Conservation (phyloP, 2,329 filamentous ascomycete species). For the Aspergillus luchuensis region DNA sequence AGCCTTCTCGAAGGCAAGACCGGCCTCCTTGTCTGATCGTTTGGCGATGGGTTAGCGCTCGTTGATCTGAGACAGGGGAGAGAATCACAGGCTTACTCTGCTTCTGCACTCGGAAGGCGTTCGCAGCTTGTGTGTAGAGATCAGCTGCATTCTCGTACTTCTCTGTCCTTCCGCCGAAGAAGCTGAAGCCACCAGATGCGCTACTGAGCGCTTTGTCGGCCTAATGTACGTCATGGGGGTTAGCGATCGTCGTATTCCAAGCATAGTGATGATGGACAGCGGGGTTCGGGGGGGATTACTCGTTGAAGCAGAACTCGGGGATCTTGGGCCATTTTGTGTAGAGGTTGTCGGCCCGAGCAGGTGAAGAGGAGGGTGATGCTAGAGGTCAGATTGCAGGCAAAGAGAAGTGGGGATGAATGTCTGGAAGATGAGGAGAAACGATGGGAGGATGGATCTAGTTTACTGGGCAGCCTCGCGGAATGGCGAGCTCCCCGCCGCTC, state of each 20-base stretch:
- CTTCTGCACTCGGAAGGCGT: constrained; percentile 87
- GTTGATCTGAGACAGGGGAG: not conserved
- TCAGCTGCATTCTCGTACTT: constrained; percentile 91
- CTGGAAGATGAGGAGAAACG: not conserved
- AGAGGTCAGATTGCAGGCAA: constrained; percentile 3
- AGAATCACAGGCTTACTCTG: constrained; percentile 60
- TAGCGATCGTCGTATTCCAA: constrained; percentile 33
- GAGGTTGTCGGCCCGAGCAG: constrained; percentile 4
- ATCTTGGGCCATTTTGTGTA: constrained; percentile 68
- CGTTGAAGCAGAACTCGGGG: constrained; percentile 77
- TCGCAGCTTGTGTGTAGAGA: constrained; percentile 82
- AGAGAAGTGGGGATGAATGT: not conserved
- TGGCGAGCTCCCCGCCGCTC: constrained; percentile 7
- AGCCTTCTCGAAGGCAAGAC: constrained; percentile 80
- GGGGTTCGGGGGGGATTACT: constrained; percentile 48
- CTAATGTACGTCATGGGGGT: constrained; percentile 51
- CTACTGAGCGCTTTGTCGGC: constrained; percentile 80
- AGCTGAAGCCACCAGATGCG: constrained; percentile 78
- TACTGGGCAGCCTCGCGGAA: constrained; percentile 1
- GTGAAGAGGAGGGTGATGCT: constrained; percentile 3
- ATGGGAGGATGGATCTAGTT: constrained; percentile 4
- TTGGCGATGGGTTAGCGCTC: not conserved
- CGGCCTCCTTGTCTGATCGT: constrained; percentile 74
- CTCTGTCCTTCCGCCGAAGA: constrained; percentile 83
- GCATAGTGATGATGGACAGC: constrained; percentile 11